Evolutionary conservation across 2,329 filamentous ascomycete species (phyloP).

Genomic region (Bipolaris cookei): DNA sequence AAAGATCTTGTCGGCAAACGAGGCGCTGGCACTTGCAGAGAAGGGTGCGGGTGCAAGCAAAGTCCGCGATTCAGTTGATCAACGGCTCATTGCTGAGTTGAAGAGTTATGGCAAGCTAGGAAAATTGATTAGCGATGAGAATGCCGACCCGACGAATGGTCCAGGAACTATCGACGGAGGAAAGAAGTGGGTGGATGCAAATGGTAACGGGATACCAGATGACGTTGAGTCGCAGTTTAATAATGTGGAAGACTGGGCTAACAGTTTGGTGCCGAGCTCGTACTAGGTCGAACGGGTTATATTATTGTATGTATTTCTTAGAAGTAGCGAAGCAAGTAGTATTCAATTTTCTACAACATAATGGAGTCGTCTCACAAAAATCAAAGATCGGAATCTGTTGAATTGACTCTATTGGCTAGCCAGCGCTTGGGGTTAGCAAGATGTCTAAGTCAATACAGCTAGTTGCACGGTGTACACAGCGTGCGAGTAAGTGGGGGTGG

Average conservation of each 20-base stretch:
- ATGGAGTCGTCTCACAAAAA: no score
- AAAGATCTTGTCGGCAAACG: constrained; percentile 49
- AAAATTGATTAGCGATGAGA: constrained; percentile 56
- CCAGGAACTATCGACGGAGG: constrained; percentile 51
- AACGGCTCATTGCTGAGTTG: constrained; percentile 53
- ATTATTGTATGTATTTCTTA: not conserved
- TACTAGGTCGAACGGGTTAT: constrained; percentile 19
- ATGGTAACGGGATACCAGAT: constrained; percentile 60
- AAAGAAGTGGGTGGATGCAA: constrained; percentile 51
- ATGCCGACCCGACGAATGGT: constrained; percentile 49
- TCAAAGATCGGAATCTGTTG: no score
- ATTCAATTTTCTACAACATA: no score
- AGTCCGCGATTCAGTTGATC: constrained; percentile 55
- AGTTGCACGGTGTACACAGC: no score
- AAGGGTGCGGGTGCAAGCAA: constrained; percentile 53
- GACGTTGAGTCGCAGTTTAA: constrained; percentile 55
- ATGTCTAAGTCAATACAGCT: no score
- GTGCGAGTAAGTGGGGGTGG: no score
- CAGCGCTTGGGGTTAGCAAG: no score
- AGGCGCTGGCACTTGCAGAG: constrained; percentile 53
- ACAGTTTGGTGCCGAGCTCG: constrained; percentile 52
- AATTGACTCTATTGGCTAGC: no score
- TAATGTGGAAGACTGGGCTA: constrained; percentile 60
- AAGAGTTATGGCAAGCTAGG: constrained; percentile 56
- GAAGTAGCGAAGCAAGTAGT: not conserved